Base-by-base conservation (phyloP, 1,139 yeast genomes). In the Neolecta irregularis region DNA sequence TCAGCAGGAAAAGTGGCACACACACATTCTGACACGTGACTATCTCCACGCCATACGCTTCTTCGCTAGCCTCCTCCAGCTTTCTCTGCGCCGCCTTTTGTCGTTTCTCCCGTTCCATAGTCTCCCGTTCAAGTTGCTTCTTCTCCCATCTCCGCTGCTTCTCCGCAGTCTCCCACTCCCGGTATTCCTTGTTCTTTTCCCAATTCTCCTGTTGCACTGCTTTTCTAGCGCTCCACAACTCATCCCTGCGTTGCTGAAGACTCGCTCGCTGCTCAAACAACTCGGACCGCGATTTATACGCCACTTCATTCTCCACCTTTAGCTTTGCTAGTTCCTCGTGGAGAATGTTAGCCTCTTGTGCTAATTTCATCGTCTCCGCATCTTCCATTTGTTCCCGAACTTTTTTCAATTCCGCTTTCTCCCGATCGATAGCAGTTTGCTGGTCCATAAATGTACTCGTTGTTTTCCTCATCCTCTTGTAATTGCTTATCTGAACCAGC, bases 11-110 rank as follows among this genome's bases (percentile, higher is more conserved):
- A 15, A 5, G 7, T 7, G 7, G 7, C 12, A 6, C 9, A 7
- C 13, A 65, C 52, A 81, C 65, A 44, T 65, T 62, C 58, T 80
- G 81, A 52, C 88, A 79, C 43, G 75, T 64, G 48, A 64, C 66
- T 49, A 80, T 73, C 60, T 81, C 88, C 33, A 61, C 61, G 43
- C 75, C 72, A 61, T 78, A 85, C 26, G 95, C 96, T 30, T 96
- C 94, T 49, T 66, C 64, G 32, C 57, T 51, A 24, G 85, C 77
- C 38, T 83, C 83, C 51, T 78, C 81, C 46, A 88, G 74, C 52
- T 67, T 65, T 44, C 71, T 72, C 44, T 53, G 47, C 20, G 65
- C 64, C 13, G 48, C 56, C 24, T 43, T 49, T 57, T 72, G 65
- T 48, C 58, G 53, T 46, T 50, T 52, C 40, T 54, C 57, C 49